Percentiles rank a stretch among this genome's conserved stretches.
Conservation (phyloP, 768 basidiomycete genomes). For the Cubamyces lactineus region DNA sequence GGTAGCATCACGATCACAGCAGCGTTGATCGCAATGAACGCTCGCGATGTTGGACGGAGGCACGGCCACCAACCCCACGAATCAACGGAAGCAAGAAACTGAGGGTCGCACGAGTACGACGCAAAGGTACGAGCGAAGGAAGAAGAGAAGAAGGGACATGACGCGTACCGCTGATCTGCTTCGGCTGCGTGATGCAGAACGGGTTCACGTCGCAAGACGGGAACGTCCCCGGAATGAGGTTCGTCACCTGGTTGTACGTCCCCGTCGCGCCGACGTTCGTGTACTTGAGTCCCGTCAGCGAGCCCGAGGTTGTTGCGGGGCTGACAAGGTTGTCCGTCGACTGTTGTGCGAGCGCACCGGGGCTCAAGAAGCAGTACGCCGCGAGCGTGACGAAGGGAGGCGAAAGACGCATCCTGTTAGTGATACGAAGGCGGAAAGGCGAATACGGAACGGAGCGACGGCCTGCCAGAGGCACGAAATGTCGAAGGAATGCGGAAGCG, state of each 20-base stretch:
- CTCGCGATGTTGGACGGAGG: too few species aligned
- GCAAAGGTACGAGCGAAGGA: too few species aligned
- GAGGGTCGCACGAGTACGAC: neutral
- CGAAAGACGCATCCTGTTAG: slow-evolving; percentile 18
- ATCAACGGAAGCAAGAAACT: neutral
- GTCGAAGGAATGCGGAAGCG: neutral
- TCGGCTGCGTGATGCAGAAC: slow-evolving; percentile 28
- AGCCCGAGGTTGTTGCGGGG: slow-evolving; percentile 22
- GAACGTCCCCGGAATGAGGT: slow-evolving; percentile 30
- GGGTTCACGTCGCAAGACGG: slow-evolving; percentile 31
- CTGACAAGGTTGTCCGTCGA: slow-evolving; percentile 22
- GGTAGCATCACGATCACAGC: too few species aligned
- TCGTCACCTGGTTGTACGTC: slow-evolving; percentile 33
- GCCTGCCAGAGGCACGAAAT: slow-evolving; percentile 21
- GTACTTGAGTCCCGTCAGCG: slow-evolving; percentile 31
- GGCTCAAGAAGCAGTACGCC: neutral
- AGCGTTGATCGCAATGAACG: too few species aligned
- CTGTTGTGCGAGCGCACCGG: slow-evolving; percentile 11
- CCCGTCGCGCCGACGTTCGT: slow-evolving; percentile 30
- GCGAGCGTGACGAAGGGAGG: slow-evolving; percentile 3
- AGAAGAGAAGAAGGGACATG: neutral
- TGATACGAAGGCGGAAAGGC: neutral
- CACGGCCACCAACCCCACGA: neutral
- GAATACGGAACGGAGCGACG: neutral
- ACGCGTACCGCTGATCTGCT: slow-evolving; percentile 23